Percentiles rank a stretch among this genome's conserved stretches.
Conservation (phyloP, 495 filamentous ascomycete genomes). For the Clavariopsis aquatica region DNA sequence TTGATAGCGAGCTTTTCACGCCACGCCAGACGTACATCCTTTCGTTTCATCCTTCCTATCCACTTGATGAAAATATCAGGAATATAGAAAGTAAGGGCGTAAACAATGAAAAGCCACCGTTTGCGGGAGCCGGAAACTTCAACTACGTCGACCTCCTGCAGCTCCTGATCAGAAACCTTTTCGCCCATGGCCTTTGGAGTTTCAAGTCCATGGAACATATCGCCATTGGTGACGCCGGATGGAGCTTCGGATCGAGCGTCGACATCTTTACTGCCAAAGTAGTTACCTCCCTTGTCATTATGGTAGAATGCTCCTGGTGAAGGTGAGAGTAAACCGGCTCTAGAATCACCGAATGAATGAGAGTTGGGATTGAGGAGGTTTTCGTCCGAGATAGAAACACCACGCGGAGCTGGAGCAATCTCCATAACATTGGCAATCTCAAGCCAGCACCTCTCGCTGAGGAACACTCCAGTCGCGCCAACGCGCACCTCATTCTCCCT, state of each 20-base stretch:
- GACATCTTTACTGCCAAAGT: constrained; percentile 80
- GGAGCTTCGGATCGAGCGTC: constrained; percentile 90
- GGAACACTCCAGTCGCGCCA: constrained; percentile 89
- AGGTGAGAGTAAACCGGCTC: constrained; percentile 69
- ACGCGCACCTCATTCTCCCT: constrained; percentile 86
- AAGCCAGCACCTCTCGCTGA: constrained; percentile 93
- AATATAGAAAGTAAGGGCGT: constrained; percentile 78
- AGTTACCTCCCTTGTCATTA: constrained; percentile 70
- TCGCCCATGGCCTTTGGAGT: constrained; percentile 92
- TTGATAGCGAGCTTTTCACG: constrained; percentile 98
- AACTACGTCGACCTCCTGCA: constrained; percentile 85
- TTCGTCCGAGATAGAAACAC: constrained; percentile 52
- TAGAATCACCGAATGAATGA: constrained; percentile 65
- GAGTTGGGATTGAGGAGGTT: constrained; percentile 51
- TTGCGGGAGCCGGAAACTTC: constrained; percentile 78
- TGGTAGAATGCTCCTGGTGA: constrained; percentile 62
- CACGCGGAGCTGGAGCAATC: constrained; percentile 47
- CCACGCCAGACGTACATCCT: constrained; percentile 93
- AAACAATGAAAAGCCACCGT: constrained; percentile 90
- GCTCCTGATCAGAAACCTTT: constrained; percentile 85
- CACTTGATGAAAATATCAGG: constrained; percentile 80
- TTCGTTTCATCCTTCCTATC: constrained; percentile 83
- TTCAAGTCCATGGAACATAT: constrained; percentile 98
- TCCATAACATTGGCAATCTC: constrained; percentile 80
- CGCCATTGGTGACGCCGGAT: constrained; percentile 81